Evolutionary conservation across 2,329 filamentous ascomycete species (phyloP).

Genomic region (Aspergillus sp.): DNA sequence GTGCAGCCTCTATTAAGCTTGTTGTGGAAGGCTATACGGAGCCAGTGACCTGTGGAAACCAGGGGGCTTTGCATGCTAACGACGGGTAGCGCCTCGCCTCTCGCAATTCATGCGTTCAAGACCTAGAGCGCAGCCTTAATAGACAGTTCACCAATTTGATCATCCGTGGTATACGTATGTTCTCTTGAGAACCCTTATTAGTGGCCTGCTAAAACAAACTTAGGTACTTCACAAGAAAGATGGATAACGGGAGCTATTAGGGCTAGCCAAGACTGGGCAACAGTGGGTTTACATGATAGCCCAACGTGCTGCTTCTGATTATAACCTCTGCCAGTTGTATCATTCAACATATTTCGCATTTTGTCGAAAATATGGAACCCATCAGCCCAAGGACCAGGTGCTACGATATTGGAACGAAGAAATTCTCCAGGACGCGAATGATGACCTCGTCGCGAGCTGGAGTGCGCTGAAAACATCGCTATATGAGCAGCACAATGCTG

Average conservation of each 20-base stretch:
- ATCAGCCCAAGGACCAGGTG: background rate
- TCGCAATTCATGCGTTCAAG: constrained; percentile 1
- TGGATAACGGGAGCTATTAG: constrained; percentile 18
- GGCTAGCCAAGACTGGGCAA: constrained; percentile 16
- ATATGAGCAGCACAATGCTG: background rate
- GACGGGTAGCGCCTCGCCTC: constrained; percentile 5
- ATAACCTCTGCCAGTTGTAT: constrained; percentile 14
- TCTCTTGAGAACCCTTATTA: background rate
- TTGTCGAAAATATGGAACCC: constrained; percentile 23
- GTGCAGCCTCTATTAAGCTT: background rate
- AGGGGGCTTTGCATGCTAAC: constrained; percentile 3
- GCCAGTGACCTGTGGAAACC: background rate
- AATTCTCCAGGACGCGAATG: constrained; percentile 8
- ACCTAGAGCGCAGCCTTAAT: background rate
- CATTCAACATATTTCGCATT: constrained; percentile 21
- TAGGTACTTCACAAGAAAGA: constrained; percentile 5
- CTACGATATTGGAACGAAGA: constrained; percentile 25
- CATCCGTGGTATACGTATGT: constrained; percentile 14
- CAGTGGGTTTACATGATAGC: constrained; percentile 11
- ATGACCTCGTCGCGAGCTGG: constrained; percentile 1
- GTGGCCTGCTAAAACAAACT: background rate
- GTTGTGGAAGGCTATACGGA: background rate
- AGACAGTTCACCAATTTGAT: constrained; percentile 3
- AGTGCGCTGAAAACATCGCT: background rate
- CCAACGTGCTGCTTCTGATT: background rate